Evolutionary conservation across 306 rosid genomes (phyloP).

Genomic region (Vicia villosa): DNA sequence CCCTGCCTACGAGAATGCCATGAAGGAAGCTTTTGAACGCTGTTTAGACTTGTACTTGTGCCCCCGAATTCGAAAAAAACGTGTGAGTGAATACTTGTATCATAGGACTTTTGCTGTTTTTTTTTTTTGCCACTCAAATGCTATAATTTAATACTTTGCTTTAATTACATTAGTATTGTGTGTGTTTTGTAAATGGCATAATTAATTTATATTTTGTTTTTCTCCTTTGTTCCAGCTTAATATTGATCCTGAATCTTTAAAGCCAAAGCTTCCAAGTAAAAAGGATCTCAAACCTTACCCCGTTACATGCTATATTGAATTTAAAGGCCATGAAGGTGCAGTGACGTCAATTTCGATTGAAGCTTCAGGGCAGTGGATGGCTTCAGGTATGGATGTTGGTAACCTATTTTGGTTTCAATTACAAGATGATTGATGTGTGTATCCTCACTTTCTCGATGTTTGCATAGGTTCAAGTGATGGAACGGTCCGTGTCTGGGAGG

Average conservation of each 20-base stretch:
- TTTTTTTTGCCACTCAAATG: not conserved
- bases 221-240: conserved; percentile 60
- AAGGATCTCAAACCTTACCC: conserved; percentile 93
- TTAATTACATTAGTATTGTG: not conserved
- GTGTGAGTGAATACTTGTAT: conserved; percentile 58
- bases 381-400: conserved; percentile 69
- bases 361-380: conserved; percentile 94
- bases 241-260: conserved; percentile 87
- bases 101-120: conserved; percentile 15
- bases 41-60: conserved; percentile 90
- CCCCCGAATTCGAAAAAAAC: conserved; percentile 83
- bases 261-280: conserved; percentile 88
- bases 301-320: conserved; percentile 70
- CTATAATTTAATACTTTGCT: conserved; percentile 10
- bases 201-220: conserved; percentile 7
- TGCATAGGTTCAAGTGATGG: conserved; percentile 82
- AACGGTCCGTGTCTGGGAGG: conserved; percentile 94
- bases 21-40: conserved; percentile 78
- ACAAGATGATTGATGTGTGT: not conserved
- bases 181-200: not conserved
- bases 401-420: conserved; percentile 27
- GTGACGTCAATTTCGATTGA: conserved; percentile 81
- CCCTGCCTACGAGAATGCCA: conserved; percentile 84
- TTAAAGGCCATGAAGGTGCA: conserved; percentile 81
- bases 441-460: conserved; percentile 35